These are phyloP conservation scores for Phylloboletellus chloephorus DNA, from an alignment of 1,284 basidiomycete species.

Conservation along the genomic window DNA sequence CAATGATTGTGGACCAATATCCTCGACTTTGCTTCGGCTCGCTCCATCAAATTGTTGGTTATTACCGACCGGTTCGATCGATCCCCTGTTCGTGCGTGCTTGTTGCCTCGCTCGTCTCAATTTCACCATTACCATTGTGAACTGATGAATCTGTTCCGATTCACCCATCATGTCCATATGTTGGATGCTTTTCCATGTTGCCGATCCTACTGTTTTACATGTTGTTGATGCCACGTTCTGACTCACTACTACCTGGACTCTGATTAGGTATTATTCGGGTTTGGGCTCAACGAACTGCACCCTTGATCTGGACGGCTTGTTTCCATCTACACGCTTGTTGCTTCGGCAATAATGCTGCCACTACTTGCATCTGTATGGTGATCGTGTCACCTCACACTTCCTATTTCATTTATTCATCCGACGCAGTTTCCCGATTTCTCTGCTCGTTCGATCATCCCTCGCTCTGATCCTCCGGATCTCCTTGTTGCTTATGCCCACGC, in stretches of 20 bases:
- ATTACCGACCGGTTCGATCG: not conserved
- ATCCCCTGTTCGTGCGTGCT: not conserved
- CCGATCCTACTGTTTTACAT: constrained; percentile 1
- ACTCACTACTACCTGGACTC: constrained; percentile 3
- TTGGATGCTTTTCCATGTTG: not conserved
- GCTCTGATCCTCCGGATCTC: not conserved
- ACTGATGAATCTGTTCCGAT: not conserved
- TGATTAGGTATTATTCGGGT: constrained; percentile 7
- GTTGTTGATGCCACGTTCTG: not conserved
- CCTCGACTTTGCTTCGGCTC: not conserved
- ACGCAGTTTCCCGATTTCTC: constrained; percentile 2
- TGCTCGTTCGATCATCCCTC: not conserved
- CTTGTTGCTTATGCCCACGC: constrained; percentile 1
- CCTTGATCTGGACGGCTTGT: constrained; percentile 2
- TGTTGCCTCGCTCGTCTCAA: not conserved
- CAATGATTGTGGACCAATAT: not conserved
- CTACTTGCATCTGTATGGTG: constrained; percentile 1
- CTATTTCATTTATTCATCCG: not conserved
- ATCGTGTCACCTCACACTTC: not conserved
- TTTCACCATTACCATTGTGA: not conserved
- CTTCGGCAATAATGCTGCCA: constrained; percentile 2
- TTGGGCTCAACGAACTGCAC: constrained; percentile 4
- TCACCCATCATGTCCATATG: not conserved
- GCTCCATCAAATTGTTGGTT: not conserved
- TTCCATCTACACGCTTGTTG: not conserved